A percentile compares a stretch with the other conserved stretches of the same genome.
These are phyloP conservation scores for Myxozyma sirexii DNA, from an alignment of 805 yeast genomes.

Conservation along the genomic window DNA sequence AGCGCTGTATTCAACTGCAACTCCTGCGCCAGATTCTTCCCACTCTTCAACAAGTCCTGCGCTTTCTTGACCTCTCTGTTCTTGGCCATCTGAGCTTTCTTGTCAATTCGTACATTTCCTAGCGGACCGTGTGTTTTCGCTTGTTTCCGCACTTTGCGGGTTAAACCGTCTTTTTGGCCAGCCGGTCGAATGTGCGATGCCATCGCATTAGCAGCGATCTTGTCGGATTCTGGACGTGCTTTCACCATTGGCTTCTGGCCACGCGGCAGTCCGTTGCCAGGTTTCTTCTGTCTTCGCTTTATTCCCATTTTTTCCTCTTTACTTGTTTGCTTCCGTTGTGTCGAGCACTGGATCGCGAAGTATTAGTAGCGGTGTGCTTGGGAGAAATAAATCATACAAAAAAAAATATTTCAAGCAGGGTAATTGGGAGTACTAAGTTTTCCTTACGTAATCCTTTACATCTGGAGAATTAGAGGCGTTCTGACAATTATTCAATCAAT, in stretches of 20 bases:
- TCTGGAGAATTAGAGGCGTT: not conserved
- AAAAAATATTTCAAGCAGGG: constrained; percentile 2
- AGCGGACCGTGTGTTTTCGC: constrained; percentile 25
- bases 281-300: constrained; percentile 2
- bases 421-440: not conserved
- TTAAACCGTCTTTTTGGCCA: constrained; percentile 5
- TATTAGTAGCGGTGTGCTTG: not conserved
- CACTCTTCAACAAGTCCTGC: constrained; percentile 16
- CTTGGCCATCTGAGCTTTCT: constrained; percentile 15
- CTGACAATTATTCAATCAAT: too few species aligned
- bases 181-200: constrained; percentile 17
- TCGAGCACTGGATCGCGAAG: too few species aligned
- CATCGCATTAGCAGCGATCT: constrained; percentile 23
- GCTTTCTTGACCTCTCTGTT: constrained; percentile 15
- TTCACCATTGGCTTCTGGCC: constrained; percentile 32
- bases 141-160: constrained; percentile 18
- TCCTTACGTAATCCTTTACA: not conserved
- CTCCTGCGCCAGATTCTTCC: constrained; percentile 21
- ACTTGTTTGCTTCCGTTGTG: not conserved
- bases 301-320: constrained; percentile 7
- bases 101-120: constrained; percentile 27
- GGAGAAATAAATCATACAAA: not conserved
- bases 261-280: constrained; percentile 20
- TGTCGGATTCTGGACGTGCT: constrained; percentile 26
- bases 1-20: constrained; percentile 73